Evolutionary conservation across 2,329 filamentous ascomycete species (phyloP), one percentile per base, ranked within the genome.

Genomic region (Pseudogymnoascus sp.): DNA sequence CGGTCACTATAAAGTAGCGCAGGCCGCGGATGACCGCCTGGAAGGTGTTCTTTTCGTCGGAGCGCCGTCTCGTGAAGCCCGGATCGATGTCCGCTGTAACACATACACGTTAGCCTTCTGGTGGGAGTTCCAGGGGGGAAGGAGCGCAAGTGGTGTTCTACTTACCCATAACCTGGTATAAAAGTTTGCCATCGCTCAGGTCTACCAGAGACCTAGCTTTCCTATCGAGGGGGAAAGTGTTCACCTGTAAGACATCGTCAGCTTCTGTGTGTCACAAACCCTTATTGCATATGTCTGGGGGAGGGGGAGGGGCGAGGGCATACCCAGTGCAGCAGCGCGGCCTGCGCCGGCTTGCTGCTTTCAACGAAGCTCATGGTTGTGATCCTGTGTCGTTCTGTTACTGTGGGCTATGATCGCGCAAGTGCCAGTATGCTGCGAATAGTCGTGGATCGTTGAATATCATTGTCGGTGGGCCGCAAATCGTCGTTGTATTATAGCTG

Each of bases 291-390:
- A 5, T 29, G 29, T 37, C 9, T 13, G 31, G 59, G 31, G 33
- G 61, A 64, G 60, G 55, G 61, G 60, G 55, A 65, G 35, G 35
- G 48, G 37, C 62, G 64, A 63, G 64, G 37, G 71, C 74, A 67
- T 70, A 84, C 80, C 75, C 83, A 84, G 73, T 80, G 79, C 59
- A 85, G 71, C 40, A 86, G 79, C 72, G 83, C 82, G 66, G 72
- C 74, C 75, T 82, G 80, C 72, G 79, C 78, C 67, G 77, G 76
- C 67, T 55, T 55, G 45, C 73, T 72, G 60, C n/a, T n/a, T n/a
- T 71, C 69, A 65, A 71, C 76, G 65, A 77, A 77, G 21, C 58
- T 60, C 60, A 62, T 61, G 58, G 76, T 74, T 76, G 77, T 78
- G 60, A 64, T 33, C 59, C 27, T 25, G 29, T 58, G 21, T 58